These are phyloP conservation scores for Panicum miliaceum DNA, from an alignment of 176 grass and related monocot species.

Conservation along the genomic window DNA sequence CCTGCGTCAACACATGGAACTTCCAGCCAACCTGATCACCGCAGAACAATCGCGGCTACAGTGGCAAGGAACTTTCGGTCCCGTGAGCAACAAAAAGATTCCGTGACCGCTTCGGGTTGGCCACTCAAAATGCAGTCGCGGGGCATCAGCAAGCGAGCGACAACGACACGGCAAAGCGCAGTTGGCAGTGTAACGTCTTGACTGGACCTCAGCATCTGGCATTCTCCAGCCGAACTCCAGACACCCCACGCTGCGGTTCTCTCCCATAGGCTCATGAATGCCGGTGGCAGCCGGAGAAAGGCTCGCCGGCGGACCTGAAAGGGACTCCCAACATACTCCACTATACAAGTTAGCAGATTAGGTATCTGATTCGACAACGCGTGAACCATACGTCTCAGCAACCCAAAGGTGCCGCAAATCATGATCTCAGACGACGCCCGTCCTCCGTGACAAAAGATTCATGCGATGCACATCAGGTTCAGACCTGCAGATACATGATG, in stretches of 20 bases:
- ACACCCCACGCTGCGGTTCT: not conserved
- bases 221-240: not conserved
- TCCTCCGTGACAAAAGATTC: not conserved
- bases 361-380: conserved; percentile 19
- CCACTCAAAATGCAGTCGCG: not conserved
- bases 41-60: too few relatives aligned
- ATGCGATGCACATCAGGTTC: not conserved
- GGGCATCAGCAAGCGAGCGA: too few relatives aligned
- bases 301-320: conserved; percentile 6
- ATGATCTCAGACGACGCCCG: not conserved
- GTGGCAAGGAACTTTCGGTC: too few relatives aligned
- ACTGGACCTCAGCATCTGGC: not conserved
- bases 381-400: conserved; percentile 14
- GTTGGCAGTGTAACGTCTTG: not conserved
- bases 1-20: too few relatives aligned
- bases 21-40: too few relatives aligned
- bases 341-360: conserved; percentile 2
- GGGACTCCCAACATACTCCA: not conserved
- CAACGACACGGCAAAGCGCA: too few relatives aligned
- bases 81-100: too few relatives aligned
- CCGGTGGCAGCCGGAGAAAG: not conserved
- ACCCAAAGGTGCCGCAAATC: not conserved
- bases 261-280: not conserved
- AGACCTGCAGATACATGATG: not conserved
- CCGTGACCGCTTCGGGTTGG: too few relatives aligned